phyloP scores from a whole-genome alignment of 306 rosid species.

The Cicer bijugum region DNA sequence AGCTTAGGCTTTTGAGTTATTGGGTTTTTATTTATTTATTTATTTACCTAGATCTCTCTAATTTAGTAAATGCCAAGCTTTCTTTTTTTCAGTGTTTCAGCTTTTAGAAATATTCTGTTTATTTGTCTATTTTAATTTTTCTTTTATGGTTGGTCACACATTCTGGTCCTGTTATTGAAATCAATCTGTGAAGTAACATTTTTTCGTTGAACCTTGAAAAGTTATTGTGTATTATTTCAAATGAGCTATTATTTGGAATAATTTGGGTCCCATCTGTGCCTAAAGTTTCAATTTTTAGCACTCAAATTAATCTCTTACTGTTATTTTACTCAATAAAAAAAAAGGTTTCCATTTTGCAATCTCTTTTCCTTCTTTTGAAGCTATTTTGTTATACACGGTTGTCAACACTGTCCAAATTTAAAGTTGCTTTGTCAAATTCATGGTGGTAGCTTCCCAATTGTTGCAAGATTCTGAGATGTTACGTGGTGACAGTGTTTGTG shows the following conservation, averaged over 20 bases:
- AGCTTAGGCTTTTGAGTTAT: neutral
- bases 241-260: conserved; percentile 38
- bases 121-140: conserved; percentile 11
- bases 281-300: conserved; percentile 50
- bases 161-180: too few relatives aligned
- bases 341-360: conserved; percentile 23
- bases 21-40: neutral
- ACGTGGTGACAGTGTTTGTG: conserved; percentile 40
- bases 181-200: too few relatives aligned
- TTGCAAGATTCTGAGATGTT: conserved; percentile 31
- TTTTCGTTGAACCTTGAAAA: conserved; percentile 38
- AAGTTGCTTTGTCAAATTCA: conserved; percentile 33
- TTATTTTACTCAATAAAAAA: conserved; percentile 10
- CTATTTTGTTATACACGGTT: neutral
- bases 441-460: conserved; percentile 39
- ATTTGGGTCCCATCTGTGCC: conserved; percentile 60
- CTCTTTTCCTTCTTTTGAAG: conserved; percentile 16
- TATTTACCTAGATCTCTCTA: conserved; percentile 40
- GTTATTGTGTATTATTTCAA: conserved; percentile 45
- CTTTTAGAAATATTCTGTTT: neutral
- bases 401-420: conserved; percentile 10
- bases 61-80: conserved; percentile 29
- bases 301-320: conserved; percentile 45
- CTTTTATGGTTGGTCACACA: too few relatives aligned
- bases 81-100: neutral